These are phyloP conservation scores for Neurospora cerealis DNA, from an alignment of 495 filamentous ascomycete genomes.

Conservation along the genomic window DNA sequence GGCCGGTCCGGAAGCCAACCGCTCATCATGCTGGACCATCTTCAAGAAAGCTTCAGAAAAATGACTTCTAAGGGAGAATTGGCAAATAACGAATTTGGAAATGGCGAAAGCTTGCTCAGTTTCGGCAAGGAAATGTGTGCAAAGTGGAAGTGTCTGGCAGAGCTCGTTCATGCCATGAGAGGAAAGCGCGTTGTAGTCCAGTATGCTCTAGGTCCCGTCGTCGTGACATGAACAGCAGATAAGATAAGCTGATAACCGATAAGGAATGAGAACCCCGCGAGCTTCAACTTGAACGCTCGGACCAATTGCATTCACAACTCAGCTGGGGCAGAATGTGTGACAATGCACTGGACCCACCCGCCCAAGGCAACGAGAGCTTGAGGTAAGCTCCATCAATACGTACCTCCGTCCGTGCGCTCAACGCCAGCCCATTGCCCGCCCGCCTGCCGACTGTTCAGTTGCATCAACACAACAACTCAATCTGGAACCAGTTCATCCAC, in stretches of 20 bases:
- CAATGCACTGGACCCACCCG: background rate
- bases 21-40: background rate
- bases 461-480: background rate
- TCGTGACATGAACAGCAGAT: background rate
- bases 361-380: slow-evolving; percentile 14
- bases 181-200: background rate
- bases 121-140: background rate
- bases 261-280: background rate
- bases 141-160: background rate
- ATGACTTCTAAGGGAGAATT: background rate
- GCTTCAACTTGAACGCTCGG: background rate
- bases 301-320: background rate
- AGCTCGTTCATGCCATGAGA: background rate
- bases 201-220: background rate
- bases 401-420: background rate
- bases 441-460: background rate
- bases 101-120: background rate
- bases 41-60: background rate
- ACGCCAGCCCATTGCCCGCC: slow-evolving; percentile 1
- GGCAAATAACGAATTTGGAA: background rate
- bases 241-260: background rate
- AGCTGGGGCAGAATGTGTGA: background rate
- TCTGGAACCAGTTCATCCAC: background rate
- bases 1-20: background rate
- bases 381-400: slow-evolving; percentile 9